phyloP scores from a whole-genome alignment of 148 eudicot genomes.

The Silene conica region DNA sequence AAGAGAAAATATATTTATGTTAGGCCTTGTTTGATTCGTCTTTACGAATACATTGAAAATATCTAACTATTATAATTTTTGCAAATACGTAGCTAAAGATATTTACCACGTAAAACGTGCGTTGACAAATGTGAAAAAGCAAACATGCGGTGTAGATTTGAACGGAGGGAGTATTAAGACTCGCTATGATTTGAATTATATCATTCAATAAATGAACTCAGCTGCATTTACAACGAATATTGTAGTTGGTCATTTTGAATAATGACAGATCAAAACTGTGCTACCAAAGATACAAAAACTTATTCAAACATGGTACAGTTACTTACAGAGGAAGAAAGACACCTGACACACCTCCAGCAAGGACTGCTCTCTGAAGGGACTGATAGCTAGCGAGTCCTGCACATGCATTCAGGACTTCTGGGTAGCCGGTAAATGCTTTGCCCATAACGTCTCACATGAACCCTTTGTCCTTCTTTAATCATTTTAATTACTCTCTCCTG shows the following conservation, averaged over 20 bases:
- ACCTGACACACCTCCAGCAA: background rate
- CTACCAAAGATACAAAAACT: background rate
- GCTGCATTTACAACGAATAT: background rate
- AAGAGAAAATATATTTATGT: too few relatives aligned
- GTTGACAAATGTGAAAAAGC: too few relatives aligned
- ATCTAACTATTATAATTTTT: too few relatives aligned
- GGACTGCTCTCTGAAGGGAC: background rate
- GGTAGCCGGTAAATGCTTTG: constrained; percentile 84
- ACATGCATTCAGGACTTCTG: constrained; percentile 82
- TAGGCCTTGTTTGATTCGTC: too few relatives aligned
- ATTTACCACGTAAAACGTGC: too few relatives aligned
- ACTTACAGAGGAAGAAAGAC: too few relatives aligned
- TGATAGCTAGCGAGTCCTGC: constrained; percentile 34
- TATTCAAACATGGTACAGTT: too few relatives aligned
- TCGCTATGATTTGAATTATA: background rate
- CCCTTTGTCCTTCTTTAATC: constrained; percentile 62
- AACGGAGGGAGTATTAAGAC: too few relatives aligned
- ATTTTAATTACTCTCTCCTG: constrained; percentile 58
- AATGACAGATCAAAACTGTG: constrained; percentile 10
- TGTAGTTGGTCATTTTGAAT: background rate
- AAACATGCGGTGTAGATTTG: too few relatives aligned
- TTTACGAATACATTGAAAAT: too few relatives aligned
- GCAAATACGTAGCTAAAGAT: too few relatives aligned
- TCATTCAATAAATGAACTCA: background rate
- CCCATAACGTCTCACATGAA: constrained; percentile 43